These are phyloP conservation scores for Strigomonas galati DNA, from an alignment of 208 protist genomes.

Conservation along the genomic window DNA sequence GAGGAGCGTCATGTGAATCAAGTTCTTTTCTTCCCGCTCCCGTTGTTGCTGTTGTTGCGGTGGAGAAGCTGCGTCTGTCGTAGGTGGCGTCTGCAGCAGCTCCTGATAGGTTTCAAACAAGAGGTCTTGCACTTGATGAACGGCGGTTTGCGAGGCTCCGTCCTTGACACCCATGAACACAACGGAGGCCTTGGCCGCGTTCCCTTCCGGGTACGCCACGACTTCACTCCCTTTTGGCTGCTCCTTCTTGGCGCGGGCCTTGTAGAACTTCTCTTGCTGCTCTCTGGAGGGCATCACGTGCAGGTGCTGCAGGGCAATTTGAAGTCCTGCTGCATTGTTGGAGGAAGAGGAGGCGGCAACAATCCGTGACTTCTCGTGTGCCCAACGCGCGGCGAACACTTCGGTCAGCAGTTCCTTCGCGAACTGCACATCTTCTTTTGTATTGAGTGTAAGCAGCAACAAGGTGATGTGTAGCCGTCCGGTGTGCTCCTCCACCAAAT, in stretches of 20 bases:
- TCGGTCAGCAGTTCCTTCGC: conserved; percentile 45
- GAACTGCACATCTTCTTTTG: conserved; percentile 37
- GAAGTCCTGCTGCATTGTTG: background rate
- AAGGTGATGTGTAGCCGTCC: conserved; percentile 71
- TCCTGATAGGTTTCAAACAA: conserved; percentile 54
- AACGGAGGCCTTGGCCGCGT: conserved; percentile 46
- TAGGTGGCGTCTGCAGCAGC: conserved; percentile 24
- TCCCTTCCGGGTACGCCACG: conserved; percentile 4
- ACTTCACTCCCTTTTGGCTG: background rate
- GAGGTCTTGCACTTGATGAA: conserved; percentile 39
- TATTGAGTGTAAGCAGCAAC: conserved; percentile 60
- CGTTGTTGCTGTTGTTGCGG: conserved; percentile 10
- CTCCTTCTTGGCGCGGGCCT: conserved; percentile 5
- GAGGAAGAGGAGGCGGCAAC: background rate
- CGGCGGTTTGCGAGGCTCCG: conserved; percentile 16
- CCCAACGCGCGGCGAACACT: conserved; percentile 10
- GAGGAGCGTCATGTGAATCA: conserved; percentile 76
- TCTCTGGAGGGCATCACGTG: conserved; percentile 15
- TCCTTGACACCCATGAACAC: conserved; percentile 76
- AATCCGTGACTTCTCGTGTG: background rate
- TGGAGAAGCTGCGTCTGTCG: background rate
- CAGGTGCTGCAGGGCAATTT: conserved; percentile 18
- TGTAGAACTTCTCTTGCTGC: background rate
- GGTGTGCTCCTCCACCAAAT: conserved; percentile 32
- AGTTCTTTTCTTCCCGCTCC: conserved; percentile 26